Percentiles rank a stretch among this genome's conserved stretches.
phyloP scores from a whole-genome alignment of 805 yeast genomes.

The Priceomyces fermenticarens region DNA sequence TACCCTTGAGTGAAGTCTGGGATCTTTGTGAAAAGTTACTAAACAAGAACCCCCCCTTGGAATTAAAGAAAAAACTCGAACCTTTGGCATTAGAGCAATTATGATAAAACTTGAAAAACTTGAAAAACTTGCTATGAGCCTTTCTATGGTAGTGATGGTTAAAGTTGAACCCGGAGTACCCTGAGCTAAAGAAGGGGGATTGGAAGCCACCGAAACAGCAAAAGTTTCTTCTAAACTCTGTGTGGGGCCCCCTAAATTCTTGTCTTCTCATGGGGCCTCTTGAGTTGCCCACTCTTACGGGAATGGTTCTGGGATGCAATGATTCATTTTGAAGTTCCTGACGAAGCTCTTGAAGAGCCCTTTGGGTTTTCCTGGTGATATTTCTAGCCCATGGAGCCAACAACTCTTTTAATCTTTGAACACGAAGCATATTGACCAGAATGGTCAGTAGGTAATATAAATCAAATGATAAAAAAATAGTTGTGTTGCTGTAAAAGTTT shows the following conservation, averaged over 20 bases:
- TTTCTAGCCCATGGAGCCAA: slow-evolving; percentile 41
- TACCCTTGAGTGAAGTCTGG: slow-evolving; percentile 16
- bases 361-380: slow-evolving; percentile 45
- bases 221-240: slow-evolving; percentile 27
- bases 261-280: slow-evolving; percentile 11
- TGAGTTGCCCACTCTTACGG: slow-evolving; percentile 33
- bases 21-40: slow-evolving; percentile 21
- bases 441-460: no score
- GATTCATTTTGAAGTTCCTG: slow-evolving; percentile 27
- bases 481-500: no score
- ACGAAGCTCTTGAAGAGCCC: slow-evolving; percentile 47
- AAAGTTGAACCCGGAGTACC: neutral
- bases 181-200: neutral
- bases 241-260: neutral
- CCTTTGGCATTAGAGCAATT: neutral
- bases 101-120: slow-evolving; percentile 6
- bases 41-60: slow-evolving; percentile 16
- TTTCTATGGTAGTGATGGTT: slow-evolving; percentile 1
- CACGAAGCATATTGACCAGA: slow-evolving; percentile 1
- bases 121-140: neutral
- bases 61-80: slow-evolving; percentile 2
- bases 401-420: slow-evolving; percentile 37
- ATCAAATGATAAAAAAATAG: no score
- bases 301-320: slow-evolving; percentile 32
- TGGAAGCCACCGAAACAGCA: slow-evolving; percentile 10